Conservation (phyloP, 1,139 yeast species). For the Neolecta irregularis region DNA sequence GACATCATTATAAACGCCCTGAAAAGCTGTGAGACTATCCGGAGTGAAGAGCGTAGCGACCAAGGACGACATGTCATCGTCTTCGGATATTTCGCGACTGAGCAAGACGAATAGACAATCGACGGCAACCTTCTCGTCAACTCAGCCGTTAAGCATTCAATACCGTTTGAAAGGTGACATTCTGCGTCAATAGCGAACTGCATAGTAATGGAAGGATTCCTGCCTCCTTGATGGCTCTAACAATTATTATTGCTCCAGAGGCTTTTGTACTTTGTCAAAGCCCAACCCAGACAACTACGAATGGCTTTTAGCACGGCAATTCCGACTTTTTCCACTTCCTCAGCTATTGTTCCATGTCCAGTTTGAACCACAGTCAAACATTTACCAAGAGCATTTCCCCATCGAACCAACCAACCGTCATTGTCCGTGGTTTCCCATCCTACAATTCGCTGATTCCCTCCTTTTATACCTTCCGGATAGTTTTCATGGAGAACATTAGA, state of each 20-base stretch:
- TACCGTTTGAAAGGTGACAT: slow-evolving; percentile 47
- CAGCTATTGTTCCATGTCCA: slow-evolving; percentile 21
- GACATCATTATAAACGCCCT: slow-evolving; percentile 48
- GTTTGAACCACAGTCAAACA: slow-evolving; percentile 24
- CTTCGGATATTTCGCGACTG: slow-evolving; percentile 58
- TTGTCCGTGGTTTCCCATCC: slow-evolving; percentile 33
- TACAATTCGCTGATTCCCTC: slow-evolving; percentile 22
- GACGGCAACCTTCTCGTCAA: slow-evolving; percentile 38
- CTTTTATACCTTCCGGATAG: slow-evolving; percentile 33
- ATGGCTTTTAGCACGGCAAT: slow-evolving; percentile 64
- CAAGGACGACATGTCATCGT: slow-evolving; percentile 61
- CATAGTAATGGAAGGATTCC: slow-evolving; percentile 53
- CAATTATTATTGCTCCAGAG: slow-evolving; percentile 19
- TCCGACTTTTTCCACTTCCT: slow-evolving; percentile 33
- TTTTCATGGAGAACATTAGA: slow-evolving; percentile 59
- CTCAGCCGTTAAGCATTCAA: not conserved
- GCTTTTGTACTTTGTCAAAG: slow-evolving; percentile 27
- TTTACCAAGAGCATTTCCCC: slow-evolving; percentile 46
- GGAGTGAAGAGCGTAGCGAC: slow-evolving; percentile 64
- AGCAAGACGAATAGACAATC: slow-evolving; percentile 83
- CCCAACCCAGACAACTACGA: slow-evolving; percentile 86
- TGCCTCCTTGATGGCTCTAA: slow-evolving; percentile 52
- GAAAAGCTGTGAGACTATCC: slow-evolving; percentile 53
- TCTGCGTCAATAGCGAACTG: slow-evolving; percentile 44
- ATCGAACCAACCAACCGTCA: slow-evolving; percentile 77